Percentiles rank a stretch among this genome's conserved stretches.
Evolutionary conservation across 768 basidiomycete genomes (phyloP).

Genomic region (Suillus hirtellus): DNA sequence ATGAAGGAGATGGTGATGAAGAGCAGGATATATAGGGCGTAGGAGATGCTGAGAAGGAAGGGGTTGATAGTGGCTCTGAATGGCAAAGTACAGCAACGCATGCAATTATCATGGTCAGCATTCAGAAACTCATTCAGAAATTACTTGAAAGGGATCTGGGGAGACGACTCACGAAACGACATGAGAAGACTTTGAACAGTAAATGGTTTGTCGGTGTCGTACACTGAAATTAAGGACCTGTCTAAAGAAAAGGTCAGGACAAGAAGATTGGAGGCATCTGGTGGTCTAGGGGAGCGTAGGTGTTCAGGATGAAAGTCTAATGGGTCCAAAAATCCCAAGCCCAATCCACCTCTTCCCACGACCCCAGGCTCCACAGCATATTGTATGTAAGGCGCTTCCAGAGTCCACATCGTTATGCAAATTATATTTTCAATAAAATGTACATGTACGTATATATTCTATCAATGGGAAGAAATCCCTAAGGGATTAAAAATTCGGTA

Average conservation of each 20-base stretch:
- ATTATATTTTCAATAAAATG: conserved; percentile 1
- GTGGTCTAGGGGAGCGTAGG: conserved; percentile 33
- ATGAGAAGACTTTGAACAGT: conserved; percentile 10
- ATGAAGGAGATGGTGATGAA: conserved; percentile 15
- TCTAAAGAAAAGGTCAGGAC: conserved; percentile 20
- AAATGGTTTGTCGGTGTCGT: conserved; percentile 19
- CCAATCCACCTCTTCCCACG: conserved; percentile 5
- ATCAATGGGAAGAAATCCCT: background rate
- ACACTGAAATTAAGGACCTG: conserved; percentile 11
- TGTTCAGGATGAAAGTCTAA: conserved; percentile 13
- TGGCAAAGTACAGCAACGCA: conserved; percentile 9
- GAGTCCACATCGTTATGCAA: background rate
- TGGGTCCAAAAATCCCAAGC: conserved; percentile 5
- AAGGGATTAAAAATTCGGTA: conserved; percentile 55
- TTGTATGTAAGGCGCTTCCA: conserved; percentile 1
- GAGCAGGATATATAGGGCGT: conserved; percentile 18
- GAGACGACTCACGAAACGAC: conserved; percentile 17
- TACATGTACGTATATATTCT: conserved; percentile 1
- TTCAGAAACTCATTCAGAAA: conserved; percentile 10
- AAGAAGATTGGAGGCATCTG: conserved; percentile 26
- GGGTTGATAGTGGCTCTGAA: conserved; percentile 10
- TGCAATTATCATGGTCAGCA: conserved; percentile 15
- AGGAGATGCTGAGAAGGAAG: conserved; percentile 14
- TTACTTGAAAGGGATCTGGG: conserved; percentile 6
- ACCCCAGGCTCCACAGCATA: background rate